Evolutionary conservation across 2,329 filamentous ascomycete species (phyloP).

Genomic region (Aspergillus sp.): DNA sequence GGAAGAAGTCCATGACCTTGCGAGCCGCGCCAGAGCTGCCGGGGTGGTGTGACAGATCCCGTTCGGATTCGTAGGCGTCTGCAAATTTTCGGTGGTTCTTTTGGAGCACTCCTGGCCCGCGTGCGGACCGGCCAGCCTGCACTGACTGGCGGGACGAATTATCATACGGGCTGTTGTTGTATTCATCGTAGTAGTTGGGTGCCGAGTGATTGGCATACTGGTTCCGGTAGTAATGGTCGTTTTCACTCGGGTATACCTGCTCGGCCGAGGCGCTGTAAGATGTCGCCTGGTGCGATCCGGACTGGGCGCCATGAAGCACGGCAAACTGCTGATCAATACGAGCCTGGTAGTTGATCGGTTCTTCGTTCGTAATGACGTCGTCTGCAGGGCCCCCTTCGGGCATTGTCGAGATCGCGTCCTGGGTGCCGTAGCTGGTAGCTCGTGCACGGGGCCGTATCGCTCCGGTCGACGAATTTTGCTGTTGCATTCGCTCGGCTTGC

Average conservation of each 20-base stretch:
- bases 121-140: slow-evolving; percentile 37
- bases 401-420: slow-evolving; percentile 31
- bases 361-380: slow-evolving; percentile 22
- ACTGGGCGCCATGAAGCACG: slow-evolving; percentile 35
- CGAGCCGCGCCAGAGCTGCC: slow-evolving; percentile 85
- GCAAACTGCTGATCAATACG: slow-evolving; percentile 46
- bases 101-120: slow-evolving; percentile 64
- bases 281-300: slow-evolving; percentile 27
- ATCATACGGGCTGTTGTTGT: slow-evolving; percentile 44
- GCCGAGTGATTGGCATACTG: slow-evolving; percentile 34
- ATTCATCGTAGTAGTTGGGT: slow-evolving; percentile 50
- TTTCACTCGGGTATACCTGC: slow-evolving; percentile 31
- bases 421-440: slow-evolving; percentile 33
- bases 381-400: slow-evolving; percentile 29
- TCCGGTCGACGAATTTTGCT: slow-evolving; percentile 39
- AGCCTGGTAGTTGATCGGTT: slow-evolving; percentile 39
- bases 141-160: slow-evolving; percentile 43
- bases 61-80: slow-evolving; percentile 80
- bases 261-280: slow-evolving; percentile 31
- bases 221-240: slow-evolving; percentile 31
- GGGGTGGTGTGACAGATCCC: slow-evolving; percentile 60
- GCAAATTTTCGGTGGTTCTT: slow-evolving; percentile 85
- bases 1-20: slow-evolving; percentile 98
- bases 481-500: slow-evolving; percentile 38
- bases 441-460: slow-evolving; percentile 27